Base-by-base conservation (phyloP, 192 early-diverging fungal species). In the Umbelopsis sp. region DNA sequence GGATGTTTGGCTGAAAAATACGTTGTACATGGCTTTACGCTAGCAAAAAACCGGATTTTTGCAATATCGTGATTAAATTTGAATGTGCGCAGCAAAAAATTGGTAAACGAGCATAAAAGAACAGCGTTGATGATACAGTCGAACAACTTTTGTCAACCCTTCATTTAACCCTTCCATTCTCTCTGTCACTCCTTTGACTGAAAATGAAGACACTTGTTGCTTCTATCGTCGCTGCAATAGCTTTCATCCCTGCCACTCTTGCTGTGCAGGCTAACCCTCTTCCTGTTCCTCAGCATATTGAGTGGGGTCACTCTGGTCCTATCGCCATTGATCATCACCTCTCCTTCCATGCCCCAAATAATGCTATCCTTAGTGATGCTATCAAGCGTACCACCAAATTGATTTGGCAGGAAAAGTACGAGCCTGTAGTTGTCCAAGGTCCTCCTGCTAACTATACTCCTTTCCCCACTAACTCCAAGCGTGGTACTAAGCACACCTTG, bases 331-430 rank as follows among this genome's bases (percentile, higher is more conserved):
- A 51, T 34, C 72, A 72, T 71, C 51, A 76, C 29, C 72, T 80
- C 66, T 34, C 21, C 24, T 74, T 83, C 50, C 26, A 51, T 6
- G 75, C 72, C 4, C 70, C 72, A n/a, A 70, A 59, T 5, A 51
- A 84, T 54, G 22, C 72, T 24, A 71, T 86, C 6, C 82, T 91
- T 14, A 34, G 47, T 21, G 76, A 73, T 24, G 88, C 85, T 4
- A 75, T 81, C 14, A 66, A 71, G 31, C 85, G 90, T 41, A 88
- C 88, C 71, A 79, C 56, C 17, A 59, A 49, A 1, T 71, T 88
- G n/a, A 88, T 91, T 44, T 73, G 69, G 67, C 68, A 79, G 32
- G 86, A 87, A 69, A 44, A 70, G 31, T 87, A 75, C 72, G 65
- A 85, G 56, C 81, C 80, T 49, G 75, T 75, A 66, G 70, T 75